Percentiles rank a stretch among this genome's conserved stretches.
Evolutionary conservation across 2,329 filamentous ascomycete species (phyloP).

Genomic region (Tetracladium maxilliforme): DNA sequence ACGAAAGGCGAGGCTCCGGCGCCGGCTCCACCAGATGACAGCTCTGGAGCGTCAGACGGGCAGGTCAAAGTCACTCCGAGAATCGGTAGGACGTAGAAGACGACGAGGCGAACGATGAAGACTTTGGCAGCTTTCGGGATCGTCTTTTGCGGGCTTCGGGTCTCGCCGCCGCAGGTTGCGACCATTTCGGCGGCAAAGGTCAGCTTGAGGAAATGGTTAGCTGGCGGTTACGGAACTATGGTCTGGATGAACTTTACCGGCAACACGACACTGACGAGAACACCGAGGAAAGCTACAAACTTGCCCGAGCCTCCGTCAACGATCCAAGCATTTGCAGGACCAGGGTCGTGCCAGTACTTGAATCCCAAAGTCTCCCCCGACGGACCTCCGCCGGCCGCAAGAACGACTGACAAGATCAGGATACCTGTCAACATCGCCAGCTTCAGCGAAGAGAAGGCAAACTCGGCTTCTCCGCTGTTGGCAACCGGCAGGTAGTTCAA

Average conservation of each 20-base stretch:
- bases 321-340: conserved; percentile 24
- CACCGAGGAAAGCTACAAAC: conserved; percentile 34
- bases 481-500: conserved; percentile 30
- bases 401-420: conserved; percentile 15
- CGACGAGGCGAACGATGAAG: conserved; percentile 45
- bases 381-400: conserved; percentile 18
- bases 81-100: conserved; percentile 43
- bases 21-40: conserved; percentile 35
- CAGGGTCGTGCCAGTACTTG: conserved; percentile 31
- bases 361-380: conserved; percentile 18
- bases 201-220: conserved; percentile 3
- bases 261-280: conserved; percentile 29
- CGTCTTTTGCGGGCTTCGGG: conserved; percentile 39
- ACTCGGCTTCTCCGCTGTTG: conserved; percentile 47
- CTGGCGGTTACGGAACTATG: conserved; percentile 15
- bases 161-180: conserved; percentile 41
- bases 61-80: conserved; percentile 46
- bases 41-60: conserved; percentile 31
- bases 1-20: conserved; percentile 36
- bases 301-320: conserved; percentile 25
- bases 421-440: conserved; percentile 15
- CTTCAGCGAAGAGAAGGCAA: conserved; percentile 20
- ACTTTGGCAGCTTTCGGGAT: conserved; percentile 42
- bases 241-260: conserved; percentile 33
- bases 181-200: conserved; percentile 25